Evolutionary conservation across 179 eudicot species (phyloP).

Genomic region (Vitellaria paradoxa): DNA sequence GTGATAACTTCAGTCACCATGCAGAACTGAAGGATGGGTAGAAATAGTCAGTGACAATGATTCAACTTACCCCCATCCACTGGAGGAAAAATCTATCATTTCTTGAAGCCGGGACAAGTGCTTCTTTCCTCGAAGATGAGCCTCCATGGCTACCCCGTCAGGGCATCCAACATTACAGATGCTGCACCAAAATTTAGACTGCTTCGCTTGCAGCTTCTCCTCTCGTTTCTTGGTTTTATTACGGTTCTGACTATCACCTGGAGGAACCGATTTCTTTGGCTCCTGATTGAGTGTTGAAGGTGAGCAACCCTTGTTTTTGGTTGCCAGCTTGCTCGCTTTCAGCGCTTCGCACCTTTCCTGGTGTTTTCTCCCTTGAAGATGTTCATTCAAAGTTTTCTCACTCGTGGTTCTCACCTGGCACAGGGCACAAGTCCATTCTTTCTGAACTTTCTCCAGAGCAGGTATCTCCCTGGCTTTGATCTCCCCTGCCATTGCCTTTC

Average conservation of each 20-base stretch:
- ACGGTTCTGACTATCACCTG: not conserved
- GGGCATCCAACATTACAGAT: not conserved
- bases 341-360: constrained; percentile 3
- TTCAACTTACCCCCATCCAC: not conserved
- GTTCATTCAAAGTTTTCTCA: constrained; percentile 6
- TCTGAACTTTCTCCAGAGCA: constrained; percentile 3
- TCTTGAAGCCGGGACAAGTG: not conserved
- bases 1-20: too few species aligned
- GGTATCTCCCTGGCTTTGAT: not conserved
- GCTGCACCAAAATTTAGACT: not conserved
- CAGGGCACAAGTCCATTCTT: constrained; percentile 19
- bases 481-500: not conserved
- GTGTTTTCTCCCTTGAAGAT: constrained; percentile 22
- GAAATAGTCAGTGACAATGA: too few species aligned
- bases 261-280: not conserved
- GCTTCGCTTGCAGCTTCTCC: not conserved
- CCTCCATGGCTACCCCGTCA: not conserved
- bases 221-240: not conserved
- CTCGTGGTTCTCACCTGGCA: constrained; percentile 16
- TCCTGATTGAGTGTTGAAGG: not conserved
- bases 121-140: not conserved
- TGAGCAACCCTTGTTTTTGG: not conserved
- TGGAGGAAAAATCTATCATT: not conserved
- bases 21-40: too few species aligned
- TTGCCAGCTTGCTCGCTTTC: not conserved